A percentile compares a stretch with the other conserved stretches of the same genome.
Evolutionary conservation across 768 basidiomycete genomes (phyloP).

Genomic region (Hericium erinaceus): DNA sequence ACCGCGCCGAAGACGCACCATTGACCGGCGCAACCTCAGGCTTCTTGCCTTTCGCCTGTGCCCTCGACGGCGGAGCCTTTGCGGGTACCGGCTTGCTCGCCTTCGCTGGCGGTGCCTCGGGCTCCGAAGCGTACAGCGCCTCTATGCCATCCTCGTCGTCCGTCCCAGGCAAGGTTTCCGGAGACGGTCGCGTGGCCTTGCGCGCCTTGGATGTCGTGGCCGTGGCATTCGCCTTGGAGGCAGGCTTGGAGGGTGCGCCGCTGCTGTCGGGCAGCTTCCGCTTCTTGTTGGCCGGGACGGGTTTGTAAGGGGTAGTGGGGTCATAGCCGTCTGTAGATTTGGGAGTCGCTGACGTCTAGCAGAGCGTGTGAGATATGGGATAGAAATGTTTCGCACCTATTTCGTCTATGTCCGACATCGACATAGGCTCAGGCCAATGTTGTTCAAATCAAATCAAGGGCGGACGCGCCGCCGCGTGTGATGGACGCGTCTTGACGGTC

Average conservation of each 20-base stretch:
- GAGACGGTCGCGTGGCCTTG: conserved; percentile 5
- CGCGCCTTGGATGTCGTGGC: conserved; percentile 6
- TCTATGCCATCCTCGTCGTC: not conserved
- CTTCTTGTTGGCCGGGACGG: conserved; percentile 14
- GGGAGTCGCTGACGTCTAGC: not conserved
- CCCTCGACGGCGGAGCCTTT: conserved; percentile 4
- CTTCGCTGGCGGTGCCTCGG: conserved; percentile 4
- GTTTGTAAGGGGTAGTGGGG: conserved; percentile 22
- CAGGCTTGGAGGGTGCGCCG: conserved; percentile 12
- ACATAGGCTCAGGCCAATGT: not conserved
- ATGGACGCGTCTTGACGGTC: conserved; percentile 1
- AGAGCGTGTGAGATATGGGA: not conserved
- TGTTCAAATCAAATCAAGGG: not conserved
- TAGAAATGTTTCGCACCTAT: conserved; percentile 12
- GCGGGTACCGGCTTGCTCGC: not conserved
- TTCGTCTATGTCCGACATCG: conserved; percentile 12
- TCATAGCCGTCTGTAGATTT: conserved; percentile 18
- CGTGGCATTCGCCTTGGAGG: conserved; percentile 1
- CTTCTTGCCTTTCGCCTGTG: conserved; percentile 19
- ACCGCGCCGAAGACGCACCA: conserved; percentile 3
- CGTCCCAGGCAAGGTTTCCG: conserved; percentile 14
- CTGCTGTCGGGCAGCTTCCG: conserved; percentile 10
- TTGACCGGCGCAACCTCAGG: conserved; percentile 14
- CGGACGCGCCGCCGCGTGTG: conserved; percentile 18
- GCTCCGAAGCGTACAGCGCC: conserved; percentile 1